Evolutionary conservation across 257 asterid genomes (phyloP).

Genomic region (Cynanchum wilfordii): DNA sequence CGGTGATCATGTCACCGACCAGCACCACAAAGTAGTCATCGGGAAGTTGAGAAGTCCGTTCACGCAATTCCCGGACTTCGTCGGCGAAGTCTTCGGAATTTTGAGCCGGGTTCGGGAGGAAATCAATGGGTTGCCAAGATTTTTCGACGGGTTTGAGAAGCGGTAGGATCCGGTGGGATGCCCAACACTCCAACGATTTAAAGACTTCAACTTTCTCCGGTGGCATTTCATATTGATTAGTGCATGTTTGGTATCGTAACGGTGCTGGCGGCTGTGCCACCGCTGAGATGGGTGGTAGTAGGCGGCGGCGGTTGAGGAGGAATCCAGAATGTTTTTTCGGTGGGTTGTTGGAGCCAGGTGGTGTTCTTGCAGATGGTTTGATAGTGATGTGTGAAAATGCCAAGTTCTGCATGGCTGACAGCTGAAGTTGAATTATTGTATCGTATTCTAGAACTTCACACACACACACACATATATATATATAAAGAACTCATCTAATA

Average conservation of each 20-base stretch:
- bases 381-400: background rate
- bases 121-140: slow-evolving; percentile 5
- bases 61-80: background rate
- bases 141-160: background rate
- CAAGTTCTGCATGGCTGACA: background rate
- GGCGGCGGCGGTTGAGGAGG: background rate
- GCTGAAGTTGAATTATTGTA: too few relatives aligned
- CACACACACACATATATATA: too few relatives aligned
- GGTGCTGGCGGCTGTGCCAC: background rate
- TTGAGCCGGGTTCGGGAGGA: slow-evolving; percentile 7
- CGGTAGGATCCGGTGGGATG: background rate
- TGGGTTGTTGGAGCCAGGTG: background rate
- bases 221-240: background rate
- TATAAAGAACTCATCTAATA: too few relatives aligned
- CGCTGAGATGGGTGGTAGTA: background rate
- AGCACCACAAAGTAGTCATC: slow-evolving; percentile 4
- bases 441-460: too few relatives aligned
- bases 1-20: slow-evolving; percentile 7
- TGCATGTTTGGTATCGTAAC: background rate
- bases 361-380: background rate
- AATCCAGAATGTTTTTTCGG: background rate
- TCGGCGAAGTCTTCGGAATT: background rate
- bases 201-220: background rate
- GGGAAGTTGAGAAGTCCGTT: background rate
- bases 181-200: background rate